phyloP scores from a whole-genome alignment of 177 flowering plant genomes.

The Vitis hybrid region DNA sequence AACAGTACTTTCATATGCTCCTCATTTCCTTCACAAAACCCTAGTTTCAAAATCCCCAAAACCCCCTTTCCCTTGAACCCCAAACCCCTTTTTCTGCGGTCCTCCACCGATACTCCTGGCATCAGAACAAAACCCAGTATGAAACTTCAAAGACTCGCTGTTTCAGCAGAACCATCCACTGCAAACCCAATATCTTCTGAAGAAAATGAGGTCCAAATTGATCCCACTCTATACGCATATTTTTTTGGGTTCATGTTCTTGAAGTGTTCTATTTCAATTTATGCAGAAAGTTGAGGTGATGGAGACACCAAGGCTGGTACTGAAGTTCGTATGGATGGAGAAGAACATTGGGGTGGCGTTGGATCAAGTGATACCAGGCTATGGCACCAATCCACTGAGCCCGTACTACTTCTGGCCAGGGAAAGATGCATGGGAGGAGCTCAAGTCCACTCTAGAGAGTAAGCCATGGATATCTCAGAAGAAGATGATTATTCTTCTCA shows the following conservation, averaged over 20 bases:
- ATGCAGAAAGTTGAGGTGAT: slow-evolving; percentile 44
- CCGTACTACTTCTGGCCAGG: slow-evolving; percentile 85
- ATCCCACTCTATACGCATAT: not conserved
- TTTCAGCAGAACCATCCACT: slow-evolving; percentile 25
- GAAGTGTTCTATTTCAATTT: not conserved
- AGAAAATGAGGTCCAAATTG: slow-evolving; percentile 17
- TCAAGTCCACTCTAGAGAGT: slow-evolving; percentile 54
- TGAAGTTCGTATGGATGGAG: slow-evolving; percentile 81
- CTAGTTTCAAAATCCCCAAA: not conserved
- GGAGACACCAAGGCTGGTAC: slow-evolving; percentile 59
- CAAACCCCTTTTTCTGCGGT: not conserved
- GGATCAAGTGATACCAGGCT: slow-evolving; percentile 64
- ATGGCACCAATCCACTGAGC: slow-evolving; percentile 69
- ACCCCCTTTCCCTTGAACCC: not conserved
- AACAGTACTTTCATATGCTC: slow-evolving; percentile 17
- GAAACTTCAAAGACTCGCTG: not conserved
- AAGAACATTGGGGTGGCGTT: slow-evolving; percentile 77
- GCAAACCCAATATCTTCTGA: slow-evolving; percentile 12
- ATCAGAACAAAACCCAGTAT: slow-evolving; percentile 4
- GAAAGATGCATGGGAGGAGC: slow-evolving; percentile 88
- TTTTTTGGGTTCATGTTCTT: not conserved
- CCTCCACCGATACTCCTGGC: no score
- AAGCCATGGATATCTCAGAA: slow-evolving; percentile 86
- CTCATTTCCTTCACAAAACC: slow-evolving; percentile 16
- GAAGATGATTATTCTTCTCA: slow-evolving; percentile 71